Evolutionary conservation across 495 filamentous ascomycete species (phyloP).

Genomic region (Darksidea phi): DNA sequence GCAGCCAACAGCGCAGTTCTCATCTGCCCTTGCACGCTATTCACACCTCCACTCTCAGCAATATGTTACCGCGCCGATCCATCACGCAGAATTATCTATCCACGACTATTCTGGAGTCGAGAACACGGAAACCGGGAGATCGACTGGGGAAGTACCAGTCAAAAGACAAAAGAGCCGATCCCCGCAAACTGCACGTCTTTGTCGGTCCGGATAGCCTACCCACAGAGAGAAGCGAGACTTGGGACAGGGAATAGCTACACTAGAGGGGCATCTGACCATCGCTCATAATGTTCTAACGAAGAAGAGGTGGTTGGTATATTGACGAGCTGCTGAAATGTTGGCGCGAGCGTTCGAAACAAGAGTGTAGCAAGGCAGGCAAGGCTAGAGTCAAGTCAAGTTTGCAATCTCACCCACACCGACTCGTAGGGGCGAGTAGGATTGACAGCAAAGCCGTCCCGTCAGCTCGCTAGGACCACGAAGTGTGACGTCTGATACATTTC

Average conservation of each 20-base stretch:
- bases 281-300: slow-evolving; percentile 8
- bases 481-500: background rate
- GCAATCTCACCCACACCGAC: too few relatives aligned
- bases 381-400: too few relatives aligned
- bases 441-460: too few relatives aligned
- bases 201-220: slow-evolving; percentile 26
- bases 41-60: background rate
- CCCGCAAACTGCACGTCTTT: slow-evolving; percentile 30
- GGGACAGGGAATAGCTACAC: slow-evolving; percentile 1
- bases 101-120: background rate
- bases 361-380: too few relatives aligned
- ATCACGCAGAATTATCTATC: slow-evolving; percentile 7
- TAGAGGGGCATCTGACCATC: slow-evolving; percentile 13
- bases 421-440: too few relatives aligned
- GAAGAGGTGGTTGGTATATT: slow-evolving; percentile 6
- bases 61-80: slow-evolving; percentile 5
- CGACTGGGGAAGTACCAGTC: slow-evolving; percentile 2
- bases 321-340: slow-evolving; percentile 1
- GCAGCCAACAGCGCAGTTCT: background rate
- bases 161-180: slow-evolving; percentile 25
- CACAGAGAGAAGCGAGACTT: background rate
- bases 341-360: background rate
- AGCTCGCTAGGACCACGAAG: background rate
- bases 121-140: slow-evolving; percentile 6
- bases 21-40: background rate